These are phyloP conservation scores for Nicotiana paniculata DNA, from an alignment of 257 asterid genomes.

Conservation along the genomic window DNA sequence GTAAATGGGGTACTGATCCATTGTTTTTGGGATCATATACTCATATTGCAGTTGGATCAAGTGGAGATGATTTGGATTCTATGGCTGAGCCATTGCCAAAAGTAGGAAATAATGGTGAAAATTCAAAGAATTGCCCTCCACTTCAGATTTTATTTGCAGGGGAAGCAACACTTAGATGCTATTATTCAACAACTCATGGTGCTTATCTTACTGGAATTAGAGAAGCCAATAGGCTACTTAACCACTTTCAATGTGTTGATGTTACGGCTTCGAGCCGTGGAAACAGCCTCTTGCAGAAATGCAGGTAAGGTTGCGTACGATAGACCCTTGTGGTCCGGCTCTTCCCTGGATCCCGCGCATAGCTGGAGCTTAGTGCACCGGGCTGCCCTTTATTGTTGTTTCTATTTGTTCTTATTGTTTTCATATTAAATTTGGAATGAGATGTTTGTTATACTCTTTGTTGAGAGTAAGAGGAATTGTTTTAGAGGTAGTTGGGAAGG, in stretches of 20 bases:
- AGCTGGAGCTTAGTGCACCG: too few species aligned
- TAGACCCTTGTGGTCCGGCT: too few species aligned
- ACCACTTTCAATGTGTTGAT: constrained; percentile 46
- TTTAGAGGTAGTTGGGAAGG: background rate
- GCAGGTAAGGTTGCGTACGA: too few species aligned
- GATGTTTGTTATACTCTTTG: background rate
- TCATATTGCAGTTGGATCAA: constrained; percentile 80
- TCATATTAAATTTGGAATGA: background rate
- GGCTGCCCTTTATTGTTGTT: too few species aligned
- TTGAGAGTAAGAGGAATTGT: background rate
- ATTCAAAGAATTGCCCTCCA: constrained; percentile 19
- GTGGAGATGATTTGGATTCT: constrained; percentile 61
- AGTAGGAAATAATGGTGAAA: background rate
- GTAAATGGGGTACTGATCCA: constrained; percentile 84
- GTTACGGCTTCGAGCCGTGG: too few species aligned
- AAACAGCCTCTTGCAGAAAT: too few species aligned
- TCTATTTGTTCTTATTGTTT: background rate
- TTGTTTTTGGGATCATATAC: constrained; percentile 79
- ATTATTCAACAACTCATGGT: constrained; percentile 94
- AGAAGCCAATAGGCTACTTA: constrained; percentile 87
- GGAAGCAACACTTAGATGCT: constrained; percentile 78
- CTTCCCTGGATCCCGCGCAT: too few species aligned
- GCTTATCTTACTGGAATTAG: constrained; percentile 86
- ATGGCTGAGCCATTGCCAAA: constrained; percentile 77
- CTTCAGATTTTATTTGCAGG: constrained; percentile 83